Evolutionary conservation across 2,329 filamentous ascomycete genomes (phyloP), one percentile per base, ranked within the genome.

Genomic region (Xylaria sp.): DNA sequence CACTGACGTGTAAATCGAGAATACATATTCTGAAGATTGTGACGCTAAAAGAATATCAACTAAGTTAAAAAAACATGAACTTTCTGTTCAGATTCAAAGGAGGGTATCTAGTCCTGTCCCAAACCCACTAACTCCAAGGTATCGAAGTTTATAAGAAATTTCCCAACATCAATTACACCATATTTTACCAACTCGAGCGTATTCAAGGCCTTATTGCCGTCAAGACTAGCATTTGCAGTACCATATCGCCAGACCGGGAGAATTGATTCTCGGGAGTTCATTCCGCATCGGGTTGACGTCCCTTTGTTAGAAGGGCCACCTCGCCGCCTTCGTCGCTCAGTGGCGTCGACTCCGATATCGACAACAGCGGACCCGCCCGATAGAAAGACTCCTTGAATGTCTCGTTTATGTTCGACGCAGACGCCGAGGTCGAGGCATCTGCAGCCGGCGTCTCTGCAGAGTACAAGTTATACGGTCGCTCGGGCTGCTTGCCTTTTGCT

Each of bases 401-500:
- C 31, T 64, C 49, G 15, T 22, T 33, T 15, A 4, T 38, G 20
- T 31, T 38, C 22, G 20, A 29, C 20, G 55, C 39, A 2, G 47
- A 47, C 20, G 49, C 27, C 6, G 50, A 67, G 13, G 65, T 53
- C 2, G 55, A 56, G 15, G 55, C 47, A 13, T 63, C 38, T 17
- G 33, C 44, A 2, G 25, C 31, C 10, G 38, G 9, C 7, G 10
- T 11, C 11, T 6, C 11, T 27, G 54, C 42, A 5, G 9, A n/a
- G 31, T 29, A 11, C 25, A 56, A 10, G 42, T 31, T 38, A n/a
- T 51, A 56, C 10, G 47, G 33, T 11, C 49, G 31, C 44, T 67
- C 55, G 3, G 56, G 56, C 45, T 50, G 31, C 38, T 68, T 65
- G 31, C 62, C 56, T 59, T 65, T 67, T 27, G 49, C 50, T 13